phyloP scores from a whole-genome alignment of 1,284 basidiomycete genomes.

The Heterobasidion irregulare region DNA sequence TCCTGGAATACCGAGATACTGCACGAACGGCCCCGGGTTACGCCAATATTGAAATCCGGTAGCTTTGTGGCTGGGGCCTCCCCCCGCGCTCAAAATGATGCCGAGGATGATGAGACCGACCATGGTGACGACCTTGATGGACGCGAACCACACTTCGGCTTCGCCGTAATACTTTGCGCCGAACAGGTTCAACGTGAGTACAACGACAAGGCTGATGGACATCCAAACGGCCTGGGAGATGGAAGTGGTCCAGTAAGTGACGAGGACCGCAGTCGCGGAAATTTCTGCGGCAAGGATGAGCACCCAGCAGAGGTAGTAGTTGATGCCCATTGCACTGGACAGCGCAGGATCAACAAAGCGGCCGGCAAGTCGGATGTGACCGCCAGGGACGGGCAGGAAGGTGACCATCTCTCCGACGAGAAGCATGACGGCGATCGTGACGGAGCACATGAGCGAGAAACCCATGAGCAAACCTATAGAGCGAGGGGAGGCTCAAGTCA shows the following conservation, averaged over 20 bases:
- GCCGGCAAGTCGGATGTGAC: conserved; percentile 74
- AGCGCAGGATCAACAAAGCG: conserved; percentile 77
- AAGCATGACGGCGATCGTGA: conserved; percentile 10
- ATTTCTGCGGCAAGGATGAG: conserved; percentile 74
- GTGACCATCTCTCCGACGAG: conserved; percentile 31
- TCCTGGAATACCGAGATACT: conserved; percentile 47
- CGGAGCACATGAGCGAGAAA: neutral
- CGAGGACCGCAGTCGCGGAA: conserved; percentile 70
- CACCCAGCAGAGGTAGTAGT: conserved; percentile 73
- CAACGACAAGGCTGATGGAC: conserved; percentile 62
- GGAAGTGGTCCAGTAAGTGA: conserved; percentile 55
- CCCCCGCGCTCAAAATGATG: conserved; percentile 67
- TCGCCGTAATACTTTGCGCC: conserved; percentile 43
- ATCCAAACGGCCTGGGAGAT: conserved; percentile 74
- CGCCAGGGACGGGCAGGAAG: conserved; percentile 37
- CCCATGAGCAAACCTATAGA: neutral
- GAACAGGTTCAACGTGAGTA: conserved; percentile 17
- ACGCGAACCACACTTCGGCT: conserved; percentile 67
- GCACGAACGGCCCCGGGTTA: conserved; percentile 64
- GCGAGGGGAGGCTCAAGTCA: too few species aligned
- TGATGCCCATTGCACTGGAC: conserved; percentile 59
- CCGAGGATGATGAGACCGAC: conserved; percentile 41
- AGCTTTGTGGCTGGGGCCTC: conserved; percentile 40
- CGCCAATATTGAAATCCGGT: conserved; percentile 34
- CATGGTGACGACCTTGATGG: conserved; percentile 77